Evolutionary conservation across 1,284 basidiomycete species (phyloP), one percentile per base, ranked within the genome.

Genomic region (Papiliotrema flavescens): DNA sequence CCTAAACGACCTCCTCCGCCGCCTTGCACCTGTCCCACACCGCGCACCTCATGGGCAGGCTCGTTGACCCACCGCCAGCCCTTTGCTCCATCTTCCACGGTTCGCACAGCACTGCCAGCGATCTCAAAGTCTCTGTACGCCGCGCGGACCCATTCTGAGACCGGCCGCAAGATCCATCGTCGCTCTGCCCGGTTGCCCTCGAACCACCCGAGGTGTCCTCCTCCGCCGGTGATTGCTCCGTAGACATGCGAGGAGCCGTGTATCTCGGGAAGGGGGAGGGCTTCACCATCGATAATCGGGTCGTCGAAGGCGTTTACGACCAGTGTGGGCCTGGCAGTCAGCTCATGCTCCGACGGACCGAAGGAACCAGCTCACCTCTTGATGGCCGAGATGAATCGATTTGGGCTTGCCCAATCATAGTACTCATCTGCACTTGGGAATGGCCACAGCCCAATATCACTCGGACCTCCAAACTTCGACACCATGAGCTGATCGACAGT

Each of bases 131-230:
- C 68, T 23, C 66, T 36, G 2, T 47, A 47, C 5, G 67, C 66
- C 14, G 73, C 73, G 3, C 47, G 48, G 7, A 76, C 48, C 58
- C 69, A 77, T 51, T 77, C 73, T 3, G 59, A 57, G 7, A 75
- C 62, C 1, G 75, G 75, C 42, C 64, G 65, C 20, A 65, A 52
- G 11, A 77, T 60, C 75, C 75, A 77, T 46, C 75, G 69, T 19
- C 52, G 48, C 55, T 72, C 68, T 3, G 64, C 59, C 26, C 43
- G 45, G 3, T 66, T 63, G 4, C 82, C 77, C 64, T 88, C 84
- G 70, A 95, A 98, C 94, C 91, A 98, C 32, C 95, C 95, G 17
- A 98, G 80, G 77, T 98, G 95, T 0, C 96, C 96, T 1, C 96
- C 95, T 17, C 82, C 80, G 35, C 80, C 78, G 0, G 95, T 95